A percentile compares a stretch with the other conserved stretches of the same genome.
Conservation (phyloP, 306 rosid genomes). For the Acacia melanoxylon region DNA sequence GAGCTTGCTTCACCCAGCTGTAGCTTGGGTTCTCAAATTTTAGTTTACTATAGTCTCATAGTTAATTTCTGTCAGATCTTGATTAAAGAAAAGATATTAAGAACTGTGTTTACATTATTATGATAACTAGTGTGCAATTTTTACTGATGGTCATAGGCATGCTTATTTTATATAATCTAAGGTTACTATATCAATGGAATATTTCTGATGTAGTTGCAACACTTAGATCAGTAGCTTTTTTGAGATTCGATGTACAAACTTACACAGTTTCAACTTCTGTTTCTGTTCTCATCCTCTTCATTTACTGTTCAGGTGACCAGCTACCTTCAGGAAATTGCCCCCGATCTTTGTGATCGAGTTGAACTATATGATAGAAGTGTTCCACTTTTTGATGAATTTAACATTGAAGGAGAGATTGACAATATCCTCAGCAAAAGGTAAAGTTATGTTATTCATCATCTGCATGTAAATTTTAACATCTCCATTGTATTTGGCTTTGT, state of each 20-base stretch:
- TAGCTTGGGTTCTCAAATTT: conserved; percentile 14
- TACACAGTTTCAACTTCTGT: neutral
- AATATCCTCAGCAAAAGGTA: conserved; percentile 89
- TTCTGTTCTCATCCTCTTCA: conserved; percentile 29
- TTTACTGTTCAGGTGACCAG: conserved; percentile 68
- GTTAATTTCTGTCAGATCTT: conserved; percentile 20
- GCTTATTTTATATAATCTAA: conserved; percentile 24
- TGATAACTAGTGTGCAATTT: neutral
- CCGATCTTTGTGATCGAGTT: conserved; percentile 89
- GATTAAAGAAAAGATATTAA: neutral
- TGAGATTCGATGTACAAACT: conserved; percentile 25
- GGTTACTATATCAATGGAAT: conserved; percentile 26
- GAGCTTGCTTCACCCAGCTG: neutral
- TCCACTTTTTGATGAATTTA: conserved; percentile 87
- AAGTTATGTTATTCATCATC: conserved; percentile 25
- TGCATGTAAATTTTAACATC: conserved; percentile 1
- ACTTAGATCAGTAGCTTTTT: conserved; percentile 11
- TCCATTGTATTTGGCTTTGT: neutral
- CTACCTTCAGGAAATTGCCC: conserved; percentile 98
- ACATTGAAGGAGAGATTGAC: conserved; percentile 89
- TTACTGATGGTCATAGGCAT: conserved; percentile 17
- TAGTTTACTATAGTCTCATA: neutral
- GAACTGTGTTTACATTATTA: conserved; percentile 18
- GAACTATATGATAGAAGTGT: conserved; percentile 67
- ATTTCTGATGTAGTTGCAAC: conserved; percentile 9